These are phyloP conservation scores for Termitomyces sp. DNA, from an alignment of 768 basidiomycete genomes.

Conservation along the genomic window DNA sequence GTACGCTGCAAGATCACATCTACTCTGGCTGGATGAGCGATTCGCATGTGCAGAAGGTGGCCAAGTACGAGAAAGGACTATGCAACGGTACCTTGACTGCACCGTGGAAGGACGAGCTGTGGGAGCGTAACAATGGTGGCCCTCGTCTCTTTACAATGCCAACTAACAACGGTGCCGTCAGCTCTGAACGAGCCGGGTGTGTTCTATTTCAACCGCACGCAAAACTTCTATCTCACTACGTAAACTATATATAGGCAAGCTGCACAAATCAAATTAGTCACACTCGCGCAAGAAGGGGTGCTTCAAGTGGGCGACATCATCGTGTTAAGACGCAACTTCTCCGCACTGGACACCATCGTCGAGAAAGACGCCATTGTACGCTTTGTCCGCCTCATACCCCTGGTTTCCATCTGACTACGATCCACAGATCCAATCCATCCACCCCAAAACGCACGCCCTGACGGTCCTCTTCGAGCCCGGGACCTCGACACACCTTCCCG, in stretches of 20 bases:
- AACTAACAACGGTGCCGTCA: constrained; percentile 1
- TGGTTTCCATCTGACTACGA: not conserved
- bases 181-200: constrained; percentile 26
- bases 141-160: constrained; percentile 3
- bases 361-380: constrained; percentile 13
- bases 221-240: not conserved
- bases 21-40: constrained; percentile 45
- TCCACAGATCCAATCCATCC: constrained; percentile 31
- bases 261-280: constrained; percentile 37
- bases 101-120: constrained; percentile 61
- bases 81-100: constrained; percentile 41
- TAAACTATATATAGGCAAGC: constrained; percentile 24
- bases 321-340: constrained; percentile 46
- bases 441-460: constrained; percentile 34
- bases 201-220: constrained; percentile 3
- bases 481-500: constrained; percentile 29
- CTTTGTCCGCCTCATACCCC: too few relatives aligned
- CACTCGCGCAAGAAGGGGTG: constrained; percentile 38
- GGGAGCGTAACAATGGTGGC: constrained; percentile 38
- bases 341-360: constrained; percentile 28
- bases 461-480: constrained; percentile 39
- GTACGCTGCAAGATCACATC: constrained; percentile 58
- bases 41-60: constrained; percentile 34
- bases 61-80: constrained; percentile 38
- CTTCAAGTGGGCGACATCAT: constrained; percentile 52